These are phyloP conservation scores for Thermothelomyces thermophilus DNA, from an alignment of 2,329 filamentous ascomycete species.

Conservation along the genomic window DNA sequence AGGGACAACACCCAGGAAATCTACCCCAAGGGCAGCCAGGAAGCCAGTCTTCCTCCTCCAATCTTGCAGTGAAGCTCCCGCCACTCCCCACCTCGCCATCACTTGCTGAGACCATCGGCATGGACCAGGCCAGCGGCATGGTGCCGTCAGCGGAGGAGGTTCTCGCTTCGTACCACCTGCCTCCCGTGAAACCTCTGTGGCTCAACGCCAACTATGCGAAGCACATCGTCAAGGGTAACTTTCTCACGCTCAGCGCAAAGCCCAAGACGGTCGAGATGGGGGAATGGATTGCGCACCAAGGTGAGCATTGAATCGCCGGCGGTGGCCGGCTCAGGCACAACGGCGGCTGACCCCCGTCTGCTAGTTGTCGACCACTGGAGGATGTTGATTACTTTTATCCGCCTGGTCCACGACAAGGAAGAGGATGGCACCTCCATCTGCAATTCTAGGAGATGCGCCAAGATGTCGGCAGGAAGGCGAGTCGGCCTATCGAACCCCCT, in stretches of 20 bases:
- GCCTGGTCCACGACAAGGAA: slow-evolving; percentile 81
- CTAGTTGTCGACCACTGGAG: slow-evolving; percentile 88
- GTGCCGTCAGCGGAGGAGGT: slow-evolving; percentile 46
- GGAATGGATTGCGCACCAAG: slow-evolving; percentile 94
- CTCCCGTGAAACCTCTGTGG: slow-evolving; percentile 64
- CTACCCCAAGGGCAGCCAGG: slow-evolving; percentile 44
- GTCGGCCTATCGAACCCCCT: slow-evolving; percentile 33
- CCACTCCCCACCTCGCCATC: slow-evolving; percentile 58
- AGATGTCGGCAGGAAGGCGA: slow-evolving; percentile 90
- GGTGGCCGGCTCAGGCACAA: background rate
- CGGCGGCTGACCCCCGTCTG: slow-evolving; percentile 3
- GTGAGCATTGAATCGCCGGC: slow-evolving; percentile 41
- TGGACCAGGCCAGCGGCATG: slow-evolving; percentile 53
- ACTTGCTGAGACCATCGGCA: slow-evolving; percentile 59
- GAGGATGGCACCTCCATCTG: slow-evolving; percentile 72
- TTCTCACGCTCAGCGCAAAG: slow-evolving; percentile 88
- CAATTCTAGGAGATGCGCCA: slow-evolving; percentile 75
- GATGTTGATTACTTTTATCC: slow-evolving; percentile 81
- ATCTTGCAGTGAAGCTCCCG: slow-evolving; percentile 48
- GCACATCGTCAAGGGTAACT: slow-evolving; percentile 94
- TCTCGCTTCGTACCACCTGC: slow-evolving; percentile 56
- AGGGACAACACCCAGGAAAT: slow-evolving; percentile 29
- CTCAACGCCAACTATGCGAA: slow-evolving; percentile 69
- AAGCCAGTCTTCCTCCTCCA: slow-evolving; percentile 43
- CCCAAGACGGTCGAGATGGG: slow-evolving; percentile 90